Conservation (phyloP, 805 yeast genomes). For the Ogataea pilisensis region DNA sequence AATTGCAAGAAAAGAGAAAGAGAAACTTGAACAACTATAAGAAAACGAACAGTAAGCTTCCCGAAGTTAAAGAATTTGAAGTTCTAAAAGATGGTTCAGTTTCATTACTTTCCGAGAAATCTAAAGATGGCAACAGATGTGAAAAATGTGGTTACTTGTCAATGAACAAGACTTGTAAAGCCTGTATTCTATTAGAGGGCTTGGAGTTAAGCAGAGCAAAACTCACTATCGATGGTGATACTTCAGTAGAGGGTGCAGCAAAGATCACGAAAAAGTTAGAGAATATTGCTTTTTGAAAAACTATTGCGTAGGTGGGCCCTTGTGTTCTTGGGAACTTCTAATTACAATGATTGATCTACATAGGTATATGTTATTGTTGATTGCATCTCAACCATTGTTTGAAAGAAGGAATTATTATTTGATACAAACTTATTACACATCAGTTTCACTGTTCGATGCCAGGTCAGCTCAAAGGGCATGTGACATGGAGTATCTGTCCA, state of each 20-base stretch:
- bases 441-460: no score
- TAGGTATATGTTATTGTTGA: no score
- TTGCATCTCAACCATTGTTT: no score
- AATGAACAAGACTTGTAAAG: conserved; percentile 85
- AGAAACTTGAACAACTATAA: conserved; percentile 31
- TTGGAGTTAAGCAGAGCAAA: conserved; percentile 73
- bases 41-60: conserved; percentile 31
- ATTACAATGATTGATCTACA: no score
- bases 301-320: no score
- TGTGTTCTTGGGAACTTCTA: no score
- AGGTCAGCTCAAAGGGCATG: no score
- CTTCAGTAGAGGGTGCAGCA: conserved; percentile 60
- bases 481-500: no score
- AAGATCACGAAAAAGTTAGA: conserved; percentile 58
- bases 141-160: conserved; percentile 90
- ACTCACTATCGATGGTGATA: conserved; percentile 48
- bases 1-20: conserved; percentile 54
- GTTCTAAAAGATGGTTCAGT: conserved; percentile 62
- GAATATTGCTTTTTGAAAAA: conserved; percentile 49
- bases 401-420: no score
- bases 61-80: conserved; percentile 40
- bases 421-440: no score
- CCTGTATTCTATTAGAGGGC: conserved; percentile 84
- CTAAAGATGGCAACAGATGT: conserved; percentile 66
- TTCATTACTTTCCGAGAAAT: conserved; percentile 30